A percentile compares a stretch with the other conserved stretches of the same genome.
These are phyloP conservation scores for Aspergillus pseudonomiae DNA, from an alignment of 2,329 filamentous ascomycete species.

Conservation along the genomic window DNA sequence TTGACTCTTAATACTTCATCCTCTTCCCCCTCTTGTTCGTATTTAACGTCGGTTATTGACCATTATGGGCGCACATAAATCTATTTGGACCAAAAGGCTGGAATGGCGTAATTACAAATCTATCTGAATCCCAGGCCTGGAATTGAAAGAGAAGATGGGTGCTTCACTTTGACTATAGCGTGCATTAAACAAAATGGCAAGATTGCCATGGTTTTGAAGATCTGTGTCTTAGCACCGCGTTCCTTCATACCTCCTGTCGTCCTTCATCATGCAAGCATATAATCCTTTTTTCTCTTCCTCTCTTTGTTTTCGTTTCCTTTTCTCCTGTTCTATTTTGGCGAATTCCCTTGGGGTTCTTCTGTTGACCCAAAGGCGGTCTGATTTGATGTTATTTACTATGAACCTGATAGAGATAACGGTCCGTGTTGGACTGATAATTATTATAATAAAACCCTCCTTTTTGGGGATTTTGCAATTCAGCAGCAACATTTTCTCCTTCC, in stretches of 20 bases:
- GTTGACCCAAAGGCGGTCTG: constrained; percentile 8
- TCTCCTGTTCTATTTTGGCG: constrained; percentile 4
- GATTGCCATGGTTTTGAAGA: constrained; percentile 8
- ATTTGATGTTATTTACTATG: constrained; percentile 21
- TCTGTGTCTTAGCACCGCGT: background rate
- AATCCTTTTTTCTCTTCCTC: background rate
- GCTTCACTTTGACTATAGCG: constrained; percentile 11
- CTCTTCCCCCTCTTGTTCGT: constrained; percentile 10
- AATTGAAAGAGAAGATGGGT: constrained; percentile 5
- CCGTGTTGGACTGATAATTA: constrained; percentile 13
- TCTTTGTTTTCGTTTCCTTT: constrained; percentile 6
- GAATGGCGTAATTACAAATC: constrained; percentile 21
- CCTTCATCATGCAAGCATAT: background rate
- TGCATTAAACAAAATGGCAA: constrained; percentile 8
- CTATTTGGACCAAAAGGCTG: constrained; percentile 19
- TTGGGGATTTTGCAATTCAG: background rate
- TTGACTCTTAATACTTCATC: background rate
- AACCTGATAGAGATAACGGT: constrained; percentile 24
- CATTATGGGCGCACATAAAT: constrained; percentile 20
- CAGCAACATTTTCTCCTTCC: background rate
- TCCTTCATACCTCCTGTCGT: constrained; percentile 5
- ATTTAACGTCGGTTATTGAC: constrained; percentile 16
- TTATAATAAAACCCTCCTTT: constrained; percentile 10
- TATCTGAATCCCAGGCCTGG: constrained; percentile 9
- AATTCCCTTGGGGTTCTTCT: constrained; percentile 6